Base-by-base conservation (phyloP, 345 rosid genomes). In the Hirschfeldia incana region DNA sequence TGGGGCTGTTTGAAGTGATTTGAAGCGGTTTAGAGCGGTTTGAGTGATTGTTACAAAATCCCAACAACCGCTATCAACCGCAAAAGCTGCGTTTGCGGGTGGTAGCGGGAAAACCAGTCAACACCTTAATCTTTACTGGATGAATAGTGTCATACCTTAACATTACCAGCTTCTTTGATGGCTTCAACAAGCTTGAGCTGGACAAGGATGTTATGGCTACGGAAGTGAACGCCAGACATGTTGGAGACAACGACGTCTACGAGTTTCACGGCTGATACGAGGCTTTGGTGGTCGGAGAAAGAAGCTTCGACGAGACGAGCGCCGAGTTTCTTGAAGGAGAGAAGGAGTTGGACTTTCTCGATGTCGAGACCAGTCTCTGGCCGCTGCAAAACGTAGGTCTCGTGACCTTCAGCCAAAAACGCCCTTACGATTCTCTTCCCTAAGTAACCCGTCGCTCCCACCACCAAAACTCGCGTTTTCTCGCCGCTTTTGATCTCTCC, bases 111-210 rank as follows among this genome's bases (percentile, higher is more conserved):
- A 21, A 21, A 21, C 21, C 21, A 21, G 21, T 21, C 21, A 21
- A 21, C 21, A 21, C 21, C 21, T 8, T 67, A 59, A 73, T 16
- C 28, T 29, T 51, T 64, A 55, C 13, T 51, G 21, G 0, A 21
- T 21, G 21, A 21, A 21, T 21, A 21, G 21, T 21, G 59, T 13
- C 21, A 34, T 42, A 94, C 98, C 94, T 89, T 83, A 4, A 94
- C 80, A 73, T 90, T 94, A 39, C 97, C 93, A 28, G 97, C 97
- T 36, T 92, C 92, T 83, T 89, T 89, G 71, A 94, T 92, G 34
- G 98, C 94, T 26, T 89, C 84, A 13, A 92, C 96, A 16, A 94
- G 97, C 80, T 87, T 89, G 72, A 90, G 94, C 82, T 94, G 98
- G 16, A 89, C 84, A 37, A 92, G 86, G 3, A 94, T 85, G 1